Base-by-base conservation (phyloP, 2,329 filamentous ascomycete genomes). In the Colletotrichum sp. region DNA sequence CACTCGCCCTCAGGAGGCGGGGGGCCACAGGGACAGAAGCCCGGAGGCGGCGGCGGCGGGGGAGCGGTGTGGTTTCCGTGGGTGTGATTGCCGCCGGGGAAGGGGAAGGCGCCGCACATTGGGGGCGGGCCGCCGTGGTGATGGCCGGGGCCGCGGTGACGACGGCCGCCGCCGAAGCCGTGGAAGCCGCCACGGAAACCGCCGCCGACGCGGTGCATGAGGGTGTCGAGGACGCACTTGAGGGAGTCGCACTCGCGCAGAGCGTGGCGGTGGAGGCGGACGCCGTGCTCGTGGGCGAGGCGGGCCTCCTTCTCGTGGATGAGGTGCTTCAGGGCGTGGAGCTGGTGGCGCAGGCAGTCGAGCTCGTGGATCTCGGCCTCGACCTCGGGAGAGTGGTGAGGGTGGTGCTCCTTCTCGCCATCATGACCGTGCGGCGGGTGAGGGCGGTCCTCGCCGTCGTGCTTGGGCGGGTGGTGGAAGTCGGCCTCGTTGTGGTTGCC, bases 341-440 rank as follows among this genome's bases (percentile, higher is more conserved):
- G 80, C 77, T 88, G 86, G 65, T 82, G 80, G 77, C 83, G 84
- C 76, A 90, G 83, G 60, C 83, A 82, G 58, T 87, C 83, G 57
- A 90, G 81, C 61, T 89, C 86, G 16, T 82, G 83, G n/a, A 90
- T 78, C 71, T 89, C 84, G 13, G 83, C 80, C 26, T 87, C 83
- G 4, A 89, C 77, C 57, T 82, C 81, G 64, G 80, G 78, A n/a
- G 82, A 80, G 15, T 70, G 67, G 67, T 61, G 63, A 38, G 34
- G 75, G 72, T 78, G 75, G 64, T 78, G 79, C 9, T 43, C 38
- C 38, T 43, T 10, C 8, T n/a, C 18, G 9, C 18, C 38, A 3
- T 18, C 38, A 43, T 43, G 38, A 6, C 38, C 38, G 18, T 43
- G 70, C 79, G 58, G 36, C 30, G 68, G n/a, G 6, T 32, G 28